Percentiles rank a stretch among this genome's conserved stretches.
These are phyloP conservation scores for Penicillium chermesinum DNA, from an alignment of 495 filamentous ascomycete species.

Conservation along the genomic window DNA sequence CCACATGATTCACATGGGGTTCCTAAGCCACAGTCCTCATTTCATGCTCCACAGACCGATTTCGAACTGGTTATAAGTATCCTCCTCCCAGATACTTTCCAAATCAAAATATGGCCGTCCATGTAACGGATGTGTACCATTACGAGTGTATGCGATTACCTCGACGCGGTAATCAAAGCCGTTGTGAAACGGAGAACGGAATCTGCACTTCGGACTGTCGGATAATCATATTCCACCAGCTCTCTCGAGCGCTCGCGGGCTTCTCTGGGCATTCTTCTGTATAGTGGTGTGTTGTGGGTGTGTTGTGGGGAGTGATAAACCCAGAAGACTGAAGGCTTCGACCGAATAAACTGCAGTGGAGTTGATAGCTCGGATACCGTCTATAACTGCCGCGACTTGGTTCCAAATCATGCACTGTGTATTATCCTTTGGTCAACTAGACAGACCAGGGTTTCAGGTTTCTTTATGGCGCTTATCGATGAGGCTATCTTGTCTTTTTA, in stretches of 20 bases:
- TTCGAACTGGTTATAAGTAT: conserved; percentile 30
- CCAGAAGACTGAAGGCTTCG: not conserved
- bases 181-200: conserved; percentile 3
- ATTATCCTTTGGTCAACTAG: not conserved
- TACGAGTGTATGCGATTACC: conserved; percentile 17
- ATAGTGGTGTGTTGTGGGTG: not conserved
- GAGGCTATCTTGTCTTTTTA: not conserved
- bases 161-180: conserved; percentile 13
- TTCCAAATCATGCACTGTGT: not conserved
- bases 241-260: not conserved
- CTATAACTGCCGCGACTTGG: not conserved
- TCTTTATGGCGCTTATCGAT: not conserved
- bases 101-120: conserved; percentile 42
- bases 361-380: not conserved
- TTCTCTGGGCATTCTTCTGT: not conserved
- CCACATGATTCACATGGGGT: conserved; percentile 51
- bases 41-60: conserved; percentile 22
- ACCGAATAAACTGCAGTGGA: not conserved
- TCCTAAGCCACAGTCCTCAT: conserved; percentile 47
- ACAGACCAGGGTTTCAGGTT: not conserved
- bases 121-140: conserved; percentile 9
- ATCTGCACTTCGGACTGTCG: not conserved
- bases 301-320: not conserved
- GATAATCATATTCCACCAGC: not conserved
- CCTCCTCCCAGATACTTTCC: conserved; percentile 52